These are phyloP conservation scores for Apiospora aurea DNA, from an alignment of 2,329 filamentous ascomycete species.

Conservation along the genomic window DNA sequence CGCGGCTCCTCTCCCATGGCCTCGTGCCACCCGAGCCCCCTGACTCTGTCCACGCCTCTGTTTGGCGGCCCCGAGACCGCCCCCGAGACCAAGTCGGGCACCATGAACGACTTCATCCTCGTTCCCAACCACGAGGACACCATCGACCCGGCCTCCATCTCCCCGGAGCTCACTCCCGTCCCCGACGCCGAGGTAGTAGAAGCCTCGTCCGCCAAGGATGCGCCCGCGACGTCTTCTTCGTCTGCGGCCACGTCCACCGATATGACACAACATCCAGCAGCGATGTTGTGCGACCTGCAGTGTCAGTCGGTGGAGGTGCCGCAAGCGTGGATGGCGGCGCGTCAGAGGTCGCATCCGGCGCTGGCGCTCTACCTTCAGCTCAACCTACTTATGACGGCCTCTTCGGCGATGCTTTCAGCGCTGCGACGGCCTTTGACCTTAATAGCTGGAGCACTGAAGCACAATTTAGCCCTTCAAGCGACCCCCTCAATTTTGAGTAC, in stretches of 20 bases:
- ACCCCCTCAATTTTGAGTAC: constrained; percentile 70
- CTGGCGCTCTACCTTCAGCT: constrained; percentile 60
- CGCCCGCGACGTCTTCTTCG: constrained; percentile 35
- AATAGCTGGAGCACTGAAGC: constrained; percentile 80
- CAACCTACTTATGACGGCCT: constrained; percentile 69
- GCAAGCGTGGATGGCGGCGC: constrained; percentile 53
- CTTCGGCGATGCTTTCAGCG: constrained; percentile 73
- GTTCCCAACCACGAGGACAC: constrained; percentile 53
- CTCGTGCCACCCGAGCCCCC: constrained; percentile 52
- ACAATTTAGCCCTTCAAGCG: constrained; percentile 77
- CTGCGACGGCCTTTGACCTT: constrained; percentile 73
- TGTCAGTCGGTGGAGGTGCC: constrained; percentile 85
- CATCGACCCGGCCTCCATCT: constrained; percentile 68
- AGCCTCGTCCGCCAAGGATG: constrained; percentile 35
- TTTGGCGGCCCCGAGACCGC: constrained; percentile 52
- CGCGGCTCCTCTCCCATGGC: constrained; percentile 52
- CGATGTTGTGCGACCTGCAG: constrained; percentile 99
- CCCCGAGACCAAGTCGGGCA: constrained; percentile 38
- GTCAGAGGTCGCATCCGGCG: constrained; percentile 48
- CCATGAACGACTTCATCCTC: constrained; percentile 54
- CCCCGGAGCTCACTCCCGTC: constrained; percentile 62
- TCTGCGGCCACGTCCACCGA: constrained; percentile 68
- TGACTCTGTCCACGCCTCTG: constrained; percentile 66
- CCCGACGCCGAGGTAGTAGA: constrained; percentile 50
- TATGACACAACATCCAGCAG: constrained; percentile 99